Evolutionary conservation across 2,329 filamentous ascomycete species (phyloP).

Genomic region (Fusarium bactridioides): DNA sequence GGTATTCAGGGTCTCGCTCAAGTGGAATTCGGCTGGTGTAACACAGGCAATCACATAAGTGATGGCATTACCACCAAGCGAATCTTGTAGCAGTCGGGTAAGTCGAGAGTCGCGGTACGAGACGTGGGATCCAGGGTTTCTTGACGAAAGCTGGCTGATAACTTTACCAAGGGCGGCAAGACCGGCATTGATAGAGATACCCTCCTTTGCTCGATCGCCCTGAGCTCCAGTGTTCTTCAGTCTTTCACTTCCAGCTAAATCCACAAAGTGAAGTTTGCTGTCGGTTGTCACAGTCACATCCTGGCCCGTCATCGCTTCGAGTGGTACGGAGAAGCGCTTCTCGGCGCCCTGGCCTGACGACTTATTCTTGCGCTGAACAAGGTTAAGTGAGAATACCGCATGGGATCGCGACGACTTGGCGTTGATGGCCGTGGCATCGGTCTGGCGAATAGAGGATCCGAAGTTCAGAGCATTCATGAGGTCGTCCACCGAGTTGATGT

Average conservation of each 20-base stretch:
- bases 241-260: slow-evolving; percentile 94
- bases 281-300: slow-evolving; percentile 83
- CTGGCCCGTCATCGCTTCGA: slow-evolving; percentile 76
- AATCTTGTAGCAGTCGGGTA: slow-evolving; percentile 94
- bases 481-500: slow-evolving; percentile 91
- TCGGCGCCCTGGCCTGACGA: slow-evolving; percentile 66
- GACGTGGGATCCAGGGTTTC: slow-evolving; percentile 85
- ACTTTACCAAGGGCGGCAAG: slow-evolving; percentile 96
- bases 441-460: slow-evolving; percentile 93
- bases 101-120: slow-evolving; percentile 99
- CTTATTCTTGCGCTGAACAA: slow-evolving; percentile 82
- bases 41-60: slow-evolving; percentile 99
- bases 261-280: slow-evolving; percentile 98
- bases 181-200: slow-evolving; percentile 97
- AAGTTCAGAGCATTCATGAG: slow-evolving; percentile 88
- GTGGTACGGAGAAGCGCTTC: slow-evolving; percentile 85
- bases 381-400: slow-evolving; percentile 94
- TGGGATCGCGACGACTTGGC: slow-evolving; percentile 97
- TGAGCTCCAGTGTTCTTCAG: slow-evolving; percentile 97
- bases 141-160: slow-evolving; percentile 95
- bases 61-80: slow-evolving; percentile 93
- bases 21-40: slow-evolving; percentile 93
- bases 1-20: slow-evolving; percentile 97
- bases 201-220: slow-evolving; percentile 92
- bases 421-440: slow-evolving; percentile 96